Conservation (phyloP, 306 rosid species). For the Cicer yamashitae region DNA sequence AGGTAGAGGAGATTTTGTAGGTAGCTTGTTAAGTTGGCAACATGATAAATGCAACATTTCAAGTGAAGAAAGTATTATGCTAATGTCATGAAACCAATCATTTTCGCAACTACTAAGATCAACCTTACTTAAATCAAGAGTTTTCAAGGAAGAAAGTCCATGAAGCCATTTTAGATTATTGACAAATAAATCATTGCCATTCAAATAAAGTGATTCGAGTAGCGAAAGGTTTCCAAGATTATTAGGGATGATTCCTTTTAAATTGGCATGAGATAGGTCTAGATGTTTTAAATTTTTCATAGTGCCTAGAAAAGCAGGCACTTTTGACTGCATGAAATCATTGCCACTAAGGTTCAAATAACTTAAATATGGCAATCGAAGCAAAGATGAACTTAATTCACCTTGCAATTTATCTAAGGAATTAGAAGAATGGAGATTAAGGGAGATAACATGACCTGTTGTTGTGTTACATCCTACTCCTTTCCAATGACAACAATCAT, state of each 20-base stretch:
- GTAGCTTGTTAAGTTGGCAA: slow-evolving; percentile 4
- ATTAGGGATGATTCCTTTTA: slow-evolving; percentile 19
- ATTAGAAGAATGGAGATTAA: slow-evolving; percentile 30
- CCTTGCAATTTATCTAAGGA: neutral
- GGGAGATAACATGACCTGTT: slow-evolving; percentile 47
- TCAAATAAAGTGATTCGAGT: slow-evolving; percentile 40
- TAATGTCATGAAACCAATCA: slow-evolving; percentile 36
- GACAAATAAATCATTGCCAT: neutral
- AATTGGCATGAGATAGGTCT: slow-evolving; percentile 36
- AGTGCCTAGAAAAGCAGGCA: slow-evolving; percentile 36
- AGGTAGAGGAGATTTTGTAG: neutral
- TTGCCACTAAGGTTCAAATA: slow-evolving; percentile 39
- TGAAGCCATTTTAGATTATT: slow-evolving; percentile 28
- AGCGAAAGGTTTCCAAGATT: slow-evolving; percentile 38
- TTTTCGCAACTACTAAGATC: neutral
- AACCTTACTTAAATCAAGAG: slow-evolving; percentile 36
- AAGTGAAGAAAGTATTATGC: neutral
- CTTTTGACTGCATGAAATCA: slow-evolving; percentile 1
- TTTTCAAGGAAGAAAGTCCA: slow-evolving; percentile 33
- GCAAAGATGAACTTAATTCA: slow-evolving; percentile 27
- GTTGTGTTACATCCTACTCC: slow-evolving; percentile 44
- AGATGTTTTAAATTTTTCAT: slow-evolving; percentile 34
- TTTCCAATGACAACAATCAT: slow-evolving; percentile 42
- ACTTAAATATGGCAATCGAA: slow-evolving; percentile 30
- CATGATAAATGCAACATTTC: slow-evolving; percentile 20